Evolutionary conservation across 495 filamentous ascomycete genomes (phyloP).

Genomic region (Daldinia bambusicola): DNA sequence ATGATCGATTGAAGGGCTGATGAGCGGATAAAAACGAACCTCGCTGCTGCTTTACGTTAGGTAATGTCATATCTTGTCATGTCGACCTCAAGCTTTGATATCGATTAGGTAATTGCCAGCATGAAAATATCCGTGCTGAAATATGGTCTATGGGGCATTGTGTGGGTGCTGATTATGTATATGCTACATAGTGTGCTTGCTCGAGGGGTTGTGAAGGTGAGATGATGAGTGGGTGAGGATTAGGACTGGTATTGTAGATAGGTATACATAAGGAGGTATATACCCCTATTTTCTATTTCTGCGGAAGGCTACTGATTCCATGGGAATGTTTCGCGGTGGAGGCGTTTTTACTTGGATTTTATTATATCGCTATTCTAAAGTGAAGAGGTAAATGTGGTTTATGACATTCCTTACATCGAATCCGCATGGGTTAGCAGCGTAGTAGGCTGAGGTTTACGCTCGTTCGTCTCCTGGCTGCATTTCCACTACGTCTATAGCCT

Average conservation of each 20-base stretch:
- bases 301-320: neutral
- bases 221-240: neutral
- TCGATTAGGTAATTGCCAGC: conserved; percentile 34
- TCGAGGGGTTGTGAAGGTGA: neutral
- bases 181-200: too few relatives aligned
- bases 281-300: neutral
- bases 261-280: neutral
- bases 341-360: neutral
- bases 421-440: too few relatives aligned
- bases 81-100: conserved; percentile 8
- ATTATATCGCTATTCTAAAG: neutral
- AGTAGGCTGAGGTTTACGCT: too few relatives aligned
- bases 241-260: neutral
- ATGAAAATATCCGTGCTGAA: conserved; percentile 34
- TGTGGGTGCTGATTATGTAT: neutral
- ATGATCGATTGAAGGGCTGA: neutral
- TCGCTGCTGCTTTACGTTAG: conserved; percentile 18
- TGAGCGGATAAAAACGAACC: conserved; percentile 21
- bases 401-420: neutral
- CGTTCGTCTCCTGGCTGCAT: too few relatives aligned
- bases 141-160: neutral
- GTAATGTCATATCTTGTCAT: too few relatives aligned
- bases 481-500: too few relatives aligned
- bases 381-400: neutral
- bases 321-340: neutral